A percentile compares a stretch with the other conserved stretches of the same genome.
Evolutionary conservation across 805 yeast species (phyloP).

Genomic region (Ogataea paraovalis): DNA sequence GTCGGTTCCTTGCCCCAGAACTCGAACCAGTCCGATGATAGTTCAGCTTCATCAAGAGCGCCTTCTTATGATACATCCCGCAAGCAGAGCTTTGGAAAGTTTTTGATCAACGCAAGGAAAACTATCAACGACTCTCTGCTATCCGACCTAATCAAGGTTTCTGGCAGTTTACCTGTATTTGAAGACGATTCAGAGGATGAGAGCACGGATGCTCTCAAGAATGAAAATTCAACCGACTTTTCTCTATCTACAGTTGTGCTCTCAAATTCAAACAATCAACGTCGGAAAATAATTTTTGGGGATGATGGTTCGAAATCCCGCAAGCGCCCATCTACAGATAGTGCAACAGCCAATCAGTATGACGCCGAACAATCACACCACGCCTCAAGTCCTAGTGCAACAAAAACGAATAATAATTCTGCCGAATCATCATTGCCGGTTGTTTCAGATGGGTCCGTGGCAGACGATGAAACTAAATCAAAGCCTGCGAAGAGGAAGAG

Average conservation of each 20-base stretch:
- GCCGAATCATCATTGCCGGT: not conserved
- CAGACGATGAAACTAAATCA: not conserved
- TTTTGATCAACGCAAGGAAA: conserved; percentile 14
- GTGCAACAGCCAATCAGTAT: not conserved
- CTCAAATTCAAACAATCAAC: not conserved
- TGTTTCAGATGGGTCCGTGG: not conserved
- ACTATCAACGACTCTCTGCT: conserved; percentile 21
- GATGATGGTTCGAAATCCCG: not conserved
- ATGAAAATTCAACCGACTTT: not conserved
- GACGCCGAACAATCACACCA: not conserved
- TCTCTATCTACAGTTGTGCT: not conserved
- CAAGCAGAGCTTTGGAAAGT: conserved; percentile 19
- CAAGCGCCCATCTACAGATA: not conserved
- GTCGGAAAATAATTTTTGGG: not conserved
- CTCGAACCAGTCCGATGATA: not conserved
- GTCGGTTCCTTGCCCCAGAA: not conserved
- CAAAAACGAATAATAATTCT: not conserved
- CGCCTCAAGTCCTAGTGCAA: not conserved
- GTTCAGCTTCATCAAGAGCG: not conserved
- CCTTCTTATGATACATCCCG: not conserved
- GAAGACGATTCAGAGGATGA: conserved; percentile 9
- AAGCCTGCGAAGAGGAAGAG: conserved; percentile 20
- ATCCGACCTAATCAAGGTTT: conserved; percentile 14
- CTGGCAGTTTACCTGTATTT: conserved; percentile 6
- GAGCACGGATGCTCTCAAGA: not conserved